Conservation (phyloP, 148 eudicot species). For the Rhododendron williamsianum region DNA sequence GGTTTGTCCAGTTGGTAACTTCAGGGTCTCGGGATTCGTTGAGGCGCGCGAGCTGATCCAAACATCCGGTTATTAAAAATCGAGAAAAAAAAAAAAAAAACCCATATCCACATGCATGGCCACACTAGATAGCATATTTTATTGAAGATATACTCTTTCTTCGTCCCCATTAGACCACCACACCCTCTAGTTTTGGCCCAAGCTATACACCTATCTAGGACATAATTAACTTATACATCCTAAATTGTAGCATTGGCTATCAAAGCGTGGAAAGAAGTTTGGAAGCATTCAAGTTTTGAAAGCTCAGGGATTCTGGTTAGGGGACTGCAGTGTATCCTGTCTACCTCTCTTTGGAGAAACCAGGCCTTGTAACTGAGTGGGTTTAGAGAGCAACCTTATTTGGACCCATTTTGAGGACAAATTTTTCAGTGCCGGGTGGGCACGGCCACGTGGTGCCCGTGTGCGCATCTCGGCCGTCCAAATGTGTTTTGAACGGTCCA, state of each 20-base stretch:
- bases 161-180: not conserved
- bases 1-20: not conserved
- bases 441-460: no score
- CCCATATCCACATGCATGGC: not conserved
- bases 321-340: not conserved
- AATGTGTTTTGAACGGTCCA: no score
- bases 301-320: not conserved
- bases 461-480: no score
- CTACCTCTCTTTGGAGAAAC: not conserved
- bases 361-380: not conserved
- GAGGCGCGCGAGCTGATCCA: not conserved
- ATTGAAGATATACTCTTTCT: not conserved
- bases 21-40: not conserved
- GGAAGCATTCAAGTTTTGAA: not conserved
- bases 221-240: not conserved
- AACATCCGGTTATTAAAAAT: no score
- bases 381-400: not conserved
- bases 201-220: not conserved
- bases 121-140: not conserved
- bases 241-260: not conserved
- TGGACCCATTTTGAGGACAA: no score
- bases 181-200: not conserved
- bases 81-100: no score
- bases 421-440: no score
- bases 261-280: not conserved